Conservation (phyloP, 1,139 yeast species). For the Yamadazyma diddensiae region DNA sequence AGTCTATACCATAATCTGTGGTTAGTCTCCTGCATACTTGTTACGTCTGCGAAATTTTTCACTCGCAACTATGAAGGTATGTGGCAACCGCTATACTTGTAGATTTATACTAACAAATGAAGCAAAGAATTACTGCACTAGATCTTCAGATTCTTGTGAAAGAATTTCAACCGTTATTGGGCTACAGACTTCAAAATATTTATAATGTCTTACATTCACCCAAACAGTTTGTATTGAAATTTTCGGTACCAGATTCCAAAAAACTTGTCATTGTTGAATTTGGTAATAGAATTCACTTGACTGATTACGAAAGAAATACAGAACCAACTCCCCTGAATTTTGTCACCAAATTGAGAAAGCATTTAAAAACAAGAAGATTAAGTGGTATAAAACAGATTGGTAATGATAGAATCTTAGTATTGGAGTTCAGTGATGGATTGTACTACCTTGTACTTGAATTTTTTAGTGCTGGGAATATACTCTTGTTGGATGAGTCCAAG, state of each 20-base stretch:
- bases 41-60: too few relatives aligned
- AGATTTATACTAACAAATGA: conserved; percentile 11
- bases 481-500: conserved; percentile 66
- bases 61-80: conserved; percentile 8
- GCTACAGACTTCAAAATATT: conserved; percentile 77
- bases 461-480: conserved; percentile 90
- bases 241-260: conserved; percentile 81
- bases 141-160: conserved; percentile 71
- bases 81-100: conserved; percentile 3
- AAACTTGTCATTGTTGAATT: conserved; percentile 75
- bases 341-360: conserved; percentile 82
- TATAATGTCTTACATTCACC: conserved; percentile 74
- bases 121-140: conserved; percentile 85
- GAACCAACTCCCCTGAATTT: conserved; percentile 82
- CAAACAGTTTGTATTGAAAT: conserved; percentile 75
- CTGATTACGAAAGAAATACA: conserved; percentile 77
- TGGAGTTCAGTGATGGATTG: conserved; percentile 79
- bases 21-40: too few relatives aligned
- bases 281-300: conserved; percentile 77
- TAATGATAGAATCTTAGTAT: conserved; percentile 74
- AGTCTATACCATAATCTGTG: too few relatives aligned
- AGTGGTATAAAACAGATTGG: conserved; percentile 71
- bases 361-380: conserved; percentile 75
- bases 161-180: conserved; percentile 62
- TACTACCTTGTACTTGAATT: conserved; percentile 83